A percentile compares a stretch with the other conserved stretches of the same genome.
Evolutionary conservation across 176 grass and related monocot genomes (phyloP).

Genomic region (Leersia perrieri): DNA sequence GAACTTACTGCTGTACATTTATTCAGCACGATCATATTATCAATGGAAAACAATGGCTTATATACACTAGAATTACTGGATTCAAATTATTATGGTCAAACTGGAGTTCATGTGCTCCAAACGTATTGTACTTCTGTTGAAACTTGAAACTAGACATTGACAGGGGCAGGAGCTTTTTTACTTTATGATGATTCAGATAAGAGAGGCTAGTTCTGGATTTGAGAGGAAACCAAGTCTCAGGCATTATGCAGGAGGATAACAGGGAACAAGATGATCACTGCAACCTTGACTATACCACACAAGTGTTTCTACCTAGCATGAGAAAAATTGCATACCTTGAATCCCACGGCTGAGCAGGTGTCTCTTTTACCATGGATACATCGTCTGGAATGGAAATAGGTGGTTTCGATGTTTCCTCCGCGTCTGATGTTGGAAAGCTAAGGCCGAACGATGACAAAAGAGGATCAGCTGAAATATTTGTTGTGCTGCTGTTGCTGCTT

Average conservation of each 20-base stretch:
- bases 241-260: not conserved
- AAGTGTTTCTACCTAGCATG: slow-evolving; percentile 5
- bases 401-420: slow-evolving; percentile 75
- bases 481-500: slow-evolving; percentile 46
- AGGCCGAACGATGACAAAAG: slow-evolving; percentile 83
- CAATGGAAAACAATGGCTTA: not conserved
- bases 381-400: slow-evolving; percentile 41
- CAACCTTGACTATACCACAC: not conserved
- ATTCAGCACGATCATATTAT: not conserved
- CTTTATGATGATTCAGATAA: not conserved
- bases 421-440: slow-evolving; percentile 64
- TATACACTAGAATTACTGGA: not conserved
- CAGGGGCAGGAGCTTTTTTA: not conserved
- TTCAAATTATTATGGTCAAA: not conserved
- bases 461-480: slow-evolving; percentile 84
- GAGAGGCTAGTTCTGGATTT: not conserved
- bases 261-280: not conserved
- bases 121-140: not conserved
- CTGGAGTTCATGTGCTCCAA: not conserved
- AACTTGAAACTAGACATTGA: not conserved
- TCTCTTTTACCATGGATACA: slow-evolving; percentile 43
- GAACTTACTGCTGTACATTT: not conserved
- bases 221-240: not conserved
- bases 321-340: slow-evolving; percentile 49
- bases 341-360: slow-evolving; percentile 38